Conservation (phyloP, 768 basidiomycete genomes). For the Collybia sp. region DNA sequence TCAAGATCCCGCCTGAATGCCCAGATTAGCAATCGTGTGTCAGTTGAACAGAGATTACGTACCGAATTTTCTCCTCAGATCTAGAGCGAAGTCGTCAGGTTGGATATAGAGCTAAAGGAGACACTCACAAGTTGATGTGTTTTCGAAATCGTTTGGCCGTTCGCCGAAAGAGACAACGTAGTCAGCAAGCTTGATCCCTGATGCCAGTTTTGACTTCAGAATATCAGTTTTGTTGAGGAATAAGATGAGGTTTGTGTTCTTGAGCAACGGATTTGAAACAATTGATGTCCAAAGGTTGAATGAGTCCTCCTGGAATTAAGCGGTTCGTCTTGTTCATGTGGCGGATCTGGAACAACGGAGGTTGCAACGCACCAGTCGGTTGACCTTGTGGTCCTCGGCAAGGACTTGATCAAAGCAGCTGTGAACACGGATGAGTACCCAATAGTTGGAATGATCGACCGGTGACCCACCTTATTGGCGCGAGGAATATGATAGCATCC, state of each 20-base stretch:
- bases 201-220: conserved; percentile 56
- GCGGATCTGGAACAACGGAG: not conserved
- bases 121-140: conserved; percentile 58
- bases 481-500: conserved; percentile 69
- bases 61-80: conserved; percentile 43
- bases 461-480: conserved; percentile 47
- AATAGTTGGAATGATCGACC: not conserved
- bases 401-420: conserved; percentile 68
- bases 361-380: conserved; percentile 44
- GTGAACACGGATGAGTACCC: not conserved
- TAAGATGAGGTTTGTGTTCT: conserved; percentile 67
- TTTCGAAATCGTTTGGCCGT: conserved; percentile 65
- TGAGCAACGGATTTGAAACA: conserved; percentile 66
- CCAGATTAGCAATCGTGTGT: not conserved
- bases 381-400: conserved; percentile 58
- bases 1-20: conserved; percentile 33
- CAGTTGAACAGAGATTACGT: conserved; percentile 12
- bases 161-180: conserved; percentile 71
- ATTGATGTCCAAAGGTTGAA: conserved; percentile 72
- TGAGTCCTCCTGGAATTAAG: conserved; percentile 58
- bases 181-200: conserved; percentile 59
- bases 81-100: conserved; percentile 14
- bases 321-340: not conserved
- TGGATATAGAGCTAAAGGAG: conserved; percentile 1
- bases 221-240: conserved; percentile 86